Evolutionary conservation across 2,329 filamentous ascomycete species (phyloP), one percentile per base, ranked within the genome.

Genomic region (Plectosphaerella sp.): DNA sequence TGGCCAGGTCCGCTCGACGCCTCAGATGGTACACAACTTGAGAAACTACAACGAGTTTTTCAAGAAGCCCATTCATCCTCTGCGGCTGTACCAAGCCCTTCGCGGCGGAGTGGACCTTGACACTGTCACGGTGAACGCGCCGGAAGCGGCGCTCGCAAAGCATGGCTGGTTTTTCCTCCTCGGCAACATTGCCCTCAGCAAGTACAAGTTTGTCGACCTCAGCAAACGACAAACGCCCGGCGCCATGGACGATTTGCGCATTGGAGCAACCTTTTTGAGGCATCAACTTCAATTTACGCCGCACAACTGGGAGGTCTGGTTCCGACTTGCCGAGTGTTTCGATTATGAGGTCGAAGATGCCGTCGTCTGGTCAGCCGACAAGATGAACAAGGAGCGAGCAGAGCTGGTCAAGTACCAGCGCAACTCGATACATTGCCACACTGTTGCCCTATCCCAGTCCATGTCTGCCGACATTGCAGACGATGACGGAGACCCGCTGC

Each of bases 101-200:
- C 85, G 84, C 56, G 94, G 94, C 11, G 80, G 88, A 37, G 81
- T 91, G 8, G 83, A 84, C 49, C 80, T 95, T 20, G 84, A 92
- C 53, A 84, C 88, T 2, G 79, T 89, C 5, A 77, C 82, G 0
- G 84, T 92, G 8, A 82, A 86, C 45, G 78, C 80, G 2, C 78
- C 82, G 0, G 88, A 94, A 53, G 86, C 84, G 49, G 80, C 82
- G 1, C 72, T 95, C 35, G 91, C 92, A 0, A 83, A 83, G 22
- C 88, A 90, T 59, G 89, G 91, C 45, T 97, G 93, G 93, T 96
- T 91, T 67, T 96, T 94, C 67, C 73, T 97, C 28, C 82, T 96
- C 56, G 93, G 93, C 18, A 88, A 94, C 77, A 89, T 96, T 52
- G 86, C 90, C 3, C 78, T 97, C 52, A 90, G 88, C 43, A 96